Evolutionary conservation across 2,329 filamentous ascomycete genomes (phyloP).

Genomic region (Sporothrix globosa): DNA sequence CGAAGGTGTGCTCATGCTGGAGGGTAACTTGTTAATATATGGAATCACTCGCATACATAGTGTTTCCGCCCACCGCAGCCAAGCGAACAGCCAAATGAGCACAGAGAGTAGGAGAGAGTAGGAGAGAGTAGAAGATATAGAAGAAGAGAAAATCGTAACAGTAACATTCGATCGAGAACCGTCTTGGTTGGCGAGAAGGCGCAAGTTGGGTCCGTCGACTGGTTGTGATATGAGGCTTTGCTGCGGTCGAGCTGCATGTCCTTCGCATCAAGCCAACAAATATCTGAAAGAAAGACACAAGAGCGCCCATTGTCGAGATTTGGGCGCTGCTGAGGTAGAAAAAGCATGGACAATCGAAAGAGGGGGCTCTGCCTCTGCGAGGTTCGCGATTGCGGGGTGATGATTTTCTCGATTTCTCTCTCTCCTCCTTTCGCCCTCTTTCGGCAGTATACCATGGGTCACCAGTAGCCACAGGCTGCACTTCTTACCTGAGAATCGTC

Average conservation of each 20-base stretch:
- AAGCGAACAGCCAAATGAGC: neutral
- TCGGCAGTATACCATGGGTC: constrained; percentile 38
- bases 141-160: neutral
- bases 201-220: neutral
- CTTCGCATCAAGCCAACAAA: constrained; percentile 4
- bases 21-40: neutral
- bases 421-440: constrained; percentile 34
- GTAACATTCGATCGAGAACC: neutral
- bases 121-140: neutral
- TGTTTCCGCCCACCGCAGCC: neutral
- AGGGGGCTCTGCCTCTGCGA: constrained; percentile 16
- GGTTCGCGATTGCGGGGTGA: constrained; percentile 53
- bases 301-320: neutral
- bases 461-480: constrained; percentile 27
- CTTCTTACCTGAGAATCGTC: constrained; percentile 58
- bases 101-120: neutral
- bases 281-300: neutral
- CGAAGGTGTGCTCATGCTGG: constrained; percentile 76
- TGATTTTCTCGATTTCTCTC: constrained; percentile 47
- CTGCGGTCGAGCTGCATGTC: neutral
- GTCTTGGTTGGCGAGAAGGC: neutral
- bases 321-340: neutral
- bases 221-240: neutral
- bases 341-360: neutral
- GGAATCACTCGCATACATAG: neutral